A percentile compares a stretch with the other conserved stretches of the same genome.
Evolutionary conservation across 768 basidiomycete species (phyloP).

Genomic region (Cytidiella melzeri): DNA sequence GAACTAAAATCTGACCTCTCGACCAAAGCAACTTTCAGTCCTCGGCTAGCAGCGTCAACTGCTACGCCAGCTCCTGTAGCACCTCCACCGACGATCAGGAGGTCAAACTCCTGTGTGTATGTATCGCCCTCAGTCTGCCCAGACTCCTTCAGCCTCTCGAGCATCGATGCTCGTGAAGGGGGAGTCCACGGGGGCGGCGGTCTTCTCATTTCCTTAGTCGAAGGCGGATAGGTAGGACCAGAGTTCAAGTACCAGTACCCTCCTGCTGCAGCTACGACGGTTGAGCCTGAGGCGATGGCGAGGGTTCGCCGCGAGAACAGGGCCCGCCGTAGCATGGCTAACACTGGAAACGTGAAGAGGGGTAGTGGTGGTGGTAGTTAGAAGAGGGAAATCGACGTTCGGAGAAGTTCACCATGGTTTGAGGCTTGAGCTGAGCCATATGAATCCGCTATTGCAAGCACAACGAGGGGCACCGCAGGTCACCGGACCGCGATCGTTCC

Average conservation of each 20-base stretch:
- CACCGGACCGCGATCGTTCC: no score
- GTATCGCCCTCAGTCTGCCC: conserved; percentile 28
- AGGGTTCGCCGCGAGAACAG: conserved; percentile 54
- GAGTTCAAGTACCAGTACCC: conserved; percentile 73
- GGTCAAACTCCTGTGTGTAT: conserved; percentile 52
- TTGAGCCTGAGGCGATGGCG: conserved; percentile 45
- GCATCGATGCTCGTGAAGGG: conserved; percentile 60
- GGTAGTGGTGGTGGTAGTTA: neutral
- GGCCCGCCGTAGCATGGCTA: conserved; percentile 19
- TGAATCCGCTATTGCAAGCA: no score
- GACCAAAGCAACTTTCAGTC: conserved; percentile 88
- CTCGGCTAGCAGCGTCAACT: conserved; percentile 87
- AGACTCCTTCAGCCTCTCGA: conserved; percentile 49
- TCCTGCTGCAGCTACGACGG: conserved; percentile 45
- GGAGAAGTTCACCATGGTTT: no score
- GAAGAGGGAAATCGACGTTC: neutral
- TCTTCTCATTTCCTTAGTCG: conserved; percentile 59
- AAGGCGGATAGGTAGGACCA: conserved; percentile 58
- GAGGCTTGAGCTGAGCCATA: no score
- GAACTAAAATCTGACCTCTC: conserved; percentile 90
- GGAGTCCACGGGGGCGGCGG: conserved; percentile 80
- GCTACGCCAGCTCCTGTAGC: conserved; percentile 97
- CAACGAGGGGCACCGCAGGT: no score
- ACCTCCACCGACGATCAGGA: conserved; percentile 87
- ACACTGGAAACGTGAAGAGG: neutral